Evolutionary conservation across 768 basidiomycete genomes (phyloP), one percentile per base, ranked within the genome.

Genomic region (Pleurotus cornucopiae): DNA sequence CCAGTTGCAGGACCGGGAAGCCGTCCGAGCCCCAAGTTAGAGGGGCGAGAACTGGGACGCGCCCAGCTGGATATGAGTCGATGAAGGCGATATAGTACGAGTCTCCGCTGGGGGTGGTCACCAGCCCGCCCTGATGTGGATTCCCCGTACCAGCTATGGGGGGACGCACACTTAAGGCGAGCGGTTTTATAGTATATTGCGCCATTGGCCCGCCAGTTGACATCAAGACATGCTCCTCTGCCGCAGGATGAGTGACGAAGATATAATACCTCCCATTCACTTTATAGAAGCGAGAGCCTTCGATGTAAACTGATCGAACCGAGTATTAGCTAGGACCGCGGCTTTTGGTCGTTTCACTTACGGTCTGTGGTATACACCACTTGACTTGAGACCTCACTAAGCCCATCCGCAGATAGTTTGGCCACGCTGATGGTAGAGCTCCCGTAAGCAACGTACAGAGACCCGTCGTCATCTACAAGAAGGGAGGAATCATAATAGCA

Each of bases 1-100:
- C 60, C 18, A 61, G 53, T 38, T 58, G 14, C 18, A 61, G 14
- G 34, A 39, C 38, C 5, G 62, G 62, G 61, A 61, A 63, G n/a
- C 62, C 60, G 21, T 63, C 48, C 6, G 60, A 56, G 5, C 54
- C 49, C 60, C 62, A 63, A 18, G 60, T 63, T n/a, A 63, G 16
- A 30, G 62, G 62, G 4, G 61, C 46, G 16, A 63, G 56, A 20
- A 41, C 41, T 30, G 62, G 60, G 7, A 63, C 57, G 38, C 62
- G 62, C 23, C 62, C 62, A 6, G 49, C 54, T 23, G 62, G 60
- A 46, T 63, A 61, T 4, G 62, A 57, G 41, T 57, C 57, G 13
- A 58, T 56, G 49, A 62, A 62, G 7, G 57, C 47, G 59, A 60
- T 62, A 34, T 60, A 60, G 30, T 60, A 62, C 37, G 43, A 57